Base-by-base conservation (phyloP, 257 asterid species). In the Verbascum thapsus region DNA sequence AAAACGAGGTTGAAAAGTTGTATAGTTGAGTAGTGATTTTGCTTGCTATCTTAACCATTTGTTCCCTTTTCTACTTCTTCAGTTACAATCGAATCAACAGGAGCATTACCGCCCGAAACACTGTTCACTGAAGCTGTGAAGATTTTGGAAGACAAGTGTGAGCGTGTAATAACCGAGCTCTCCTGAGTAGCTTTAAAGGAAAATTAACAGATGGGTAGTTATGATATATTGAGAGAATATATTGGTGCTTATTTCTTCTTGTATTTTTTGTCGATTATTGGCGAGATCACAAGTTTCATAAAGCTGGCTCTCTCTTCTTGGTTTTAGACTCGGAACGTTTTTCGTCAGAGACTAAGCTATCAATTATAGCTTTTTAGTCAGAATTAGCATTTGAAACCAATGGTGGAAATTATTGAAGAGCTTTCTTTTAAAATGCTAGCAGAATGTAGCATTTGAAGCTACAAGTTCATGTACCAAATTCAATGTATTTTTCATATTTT, bases 71-170 rank as follows among this genome's bases (percentile, higher is more conserved):
- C 4, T 53, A 8, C 35, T 71, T 58, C 18, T 26, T 63, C 80
- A 91, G 97, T 89, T 78, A 87, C 87, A 19, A 80, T 92, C 49
- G 97, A 92, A 71, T 92, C 99, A 30, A 83, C 96, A 0, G 96
- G 96, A 74, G 94, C 90, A 39, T 74, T 94, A 50, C 94, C 94
- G 34, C 98, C 99, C 3, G 96, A 89, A 70, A 83, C 62, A 52
- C 74, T 94, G 64, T 90, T 94, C 63, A 82, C 95, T 2, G 99
- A 94, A 81, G 95, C 97, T 13, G 92, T 90, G 67, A 83, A 84
- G 87, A 84, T 87, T 49, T 70, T 94, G 81, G 97, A 90, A 82
- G 95, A 84, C 40, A 90, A 87, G 77, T 86, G 97, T 56, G 88
- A 83, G 71, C 76, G 89, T 37, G 95, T 89, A 76, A 83, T 83